These are phyloP conservation scores for Flaveria brownii DNA, from an alignment of 129 eudicot genomes.

Conservation along the genomic window DNA sequence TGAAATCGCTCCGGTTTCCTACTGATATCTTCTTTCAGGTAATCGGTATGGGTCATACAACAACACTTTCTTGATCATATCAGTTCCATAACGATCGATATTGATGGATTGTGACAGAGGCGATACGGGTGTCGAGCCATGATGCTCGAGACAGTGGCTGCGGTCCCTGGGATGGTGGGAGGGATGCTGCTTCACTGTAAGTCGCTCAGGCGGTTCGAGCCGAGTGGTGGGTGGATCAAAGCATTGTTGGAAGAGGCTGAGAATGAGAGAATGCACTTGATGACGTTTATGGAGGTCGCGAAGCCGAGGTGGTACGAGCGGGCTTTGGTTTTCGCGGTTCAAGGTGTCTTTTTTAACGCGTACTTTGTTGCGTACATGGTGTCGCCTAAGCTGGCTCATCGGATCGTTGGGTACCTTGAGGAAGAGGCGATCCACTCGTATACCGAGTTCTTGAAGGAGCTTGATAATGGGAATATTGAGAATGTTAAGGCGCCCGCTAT, in stretches of 20 bases:
- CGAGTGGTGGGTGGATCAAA: conserved; percentile 97
- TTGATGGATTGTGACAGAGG: conserved; percentile 41
- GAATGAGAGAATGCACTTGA: conserved; percentile 93
- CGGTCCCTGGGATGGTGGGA: conserved; percentile 99
- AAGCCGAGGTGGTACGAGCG: conserved; percentile 92
- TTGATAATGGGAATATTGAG: conserved; percentile 78
- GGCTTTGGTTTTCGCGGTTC: conserved; percentile 80
- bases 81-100: neutral
- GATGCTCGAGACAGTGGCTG: conserved; percentile 98
- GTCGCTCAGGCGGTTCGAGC: conserved; percentile 86
- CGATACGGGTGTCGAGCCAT: conserved; percentile 98
- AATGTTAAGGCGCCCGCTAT: conserved; percentile 97
- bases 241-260: conserved; percentile 91
- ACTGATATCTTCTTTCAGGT: conserved; percentile 95
- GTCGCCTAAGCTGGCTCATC: conserved; percentile 88
- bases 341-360: conserved; percentile 91
- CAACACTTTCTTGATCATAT: neutral
- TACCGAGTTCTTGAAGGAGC: conserved; percentile 91
- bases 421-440: conserved; percentile 98
- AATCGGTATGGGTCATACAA: too few relatives aligned
- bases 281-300: conserved; percentile 95
- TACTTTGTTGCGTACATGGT: conserved; percentile 66
- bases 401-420: conserved; percentile 85
- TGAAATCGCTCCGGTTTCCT: conserved; percentile 77
- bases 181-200: conserved; percentile 94